phyloP scores from a whole-genome alignment of 352 stramenopile species.

The Pythium grandisporangium region DNA sequence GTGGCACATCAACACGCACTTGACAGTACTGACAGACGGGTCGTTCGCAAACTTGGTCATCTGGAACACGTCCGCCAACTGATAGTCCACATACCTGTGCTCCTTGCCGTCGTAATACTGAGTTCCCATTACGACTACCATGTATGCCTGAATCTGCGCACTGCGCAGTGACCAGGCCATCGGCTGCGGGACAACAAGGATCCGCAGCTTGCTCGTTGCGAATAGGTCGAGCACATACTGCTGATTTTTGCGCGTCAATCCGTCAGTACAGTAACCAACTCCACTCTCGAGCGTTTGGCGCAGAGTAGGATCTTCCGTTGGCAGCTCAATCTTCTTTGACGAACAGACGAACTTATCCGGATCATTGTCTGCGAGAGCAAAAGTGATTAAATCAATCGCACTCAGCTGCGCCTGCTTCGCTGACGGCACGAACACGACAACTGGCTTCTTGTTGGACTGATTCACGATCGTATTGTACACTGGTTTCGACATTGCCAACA shows the following conservation, averaged over 20 bases:
- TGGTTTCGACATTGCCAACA: constrained; percentile 98
- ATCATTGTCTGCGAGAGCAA: constrained; percentile 86
- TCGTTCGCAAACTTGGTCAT: constrained; percentile 92
- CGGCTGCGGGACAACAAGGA: constrained; percentile 92
- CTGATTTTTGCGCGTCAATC: constrained; percentile 88
- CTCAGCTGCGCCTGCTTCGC: constrained; percentile 97
- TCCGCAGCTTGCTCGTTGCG: constrained; percentile 74
- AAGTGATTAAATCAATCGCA: constrained; percentile 98
- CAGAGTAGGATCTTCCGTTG: constrained; percentile 85
- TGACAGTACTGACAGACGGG: constrained; percentile 60
- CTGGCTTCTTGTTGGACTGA: constrained; percentile 82
- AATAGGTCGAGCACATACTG: constrained; percentile 89
- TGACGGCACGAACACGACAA: constrained; percentile 97
- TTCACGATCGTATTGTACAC: constrained; percentile 93
- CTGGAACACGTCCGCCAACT: constrained; percentile 95
- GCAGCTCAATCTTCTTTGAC: constrained; percentile 26
- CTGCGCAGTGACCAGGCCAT: constrained; percentile 89
- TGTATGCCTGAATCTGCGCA: constrained; percentile 68
- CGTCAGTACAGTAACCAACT: constrained; percentile 94
- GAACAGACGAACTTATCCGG: constrained; percentile 47
- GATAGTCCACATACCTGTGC: constrained; percentile 96
- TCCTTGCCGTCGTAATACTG: constrained; percentile 96
- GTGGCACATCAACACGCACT: constrained; percentile 96
- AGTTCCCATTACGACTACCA: constrained; percentile 98
- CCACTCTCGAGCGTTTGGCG: constrained; percentile 91